phyloP scores from a whole-genome alignment of 2,329 filamentous ascomycete genomes.

The Colletotrichum godetiae region DNA sequence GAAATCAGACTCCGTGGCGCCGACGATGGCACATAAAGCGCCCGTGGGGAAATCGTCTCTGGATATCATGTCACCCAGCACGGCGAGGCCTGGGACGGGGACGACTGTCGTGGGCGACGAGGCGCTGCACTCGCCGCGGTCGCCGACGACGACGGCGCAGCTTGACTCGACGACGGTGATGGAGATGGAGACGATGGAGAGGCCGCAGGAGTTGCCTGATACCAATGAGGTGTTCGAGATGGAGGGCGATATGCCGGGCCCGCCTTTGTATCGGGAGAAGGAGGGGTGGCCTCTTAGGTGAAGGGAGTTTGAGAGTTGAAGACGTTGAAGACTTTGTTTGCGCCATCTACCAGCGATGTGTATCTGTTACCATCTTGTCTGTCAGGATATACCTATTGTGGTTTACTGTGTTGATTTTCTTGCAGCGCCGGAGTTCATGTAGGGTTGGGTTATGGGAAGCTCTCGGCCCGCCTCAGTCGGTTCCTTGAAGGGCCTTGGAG shows the following conservation, averaged over 20 bases:
- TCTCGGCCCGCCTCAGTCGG: not conserved
- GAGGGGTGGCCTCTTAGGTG: slow-evolving; percentile 26
- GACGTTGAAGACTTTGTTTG: not conserved
- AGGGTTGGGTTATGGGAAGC: not conserved
- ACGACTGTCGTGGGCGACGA: slow-evolving; percentile 11
- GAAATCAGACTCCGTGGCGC: not conserved
- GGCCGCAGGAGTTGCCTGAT: slow-evolving; percentile 29
- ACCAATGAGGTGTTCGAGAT: slow-evolving; percentile 24
- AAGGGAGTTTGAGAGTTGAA: too few relatives aligned
- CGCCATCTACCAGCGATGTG: not conserved
- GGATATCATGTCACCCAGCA: slow-evolving; percentile 15
- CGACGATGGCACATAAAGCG: slow-evolving; percentile 17
- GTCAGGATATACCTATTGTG: not conserved
- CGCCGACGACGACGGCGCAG: slow-evolving; percentile 19
- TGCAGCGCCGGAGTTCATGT: slow-evolving; percentile 28
- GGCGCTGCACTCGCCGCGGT: slow-evolving; percentile 15
- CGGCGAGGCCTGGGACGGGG: slow-evolving; percentile 14
- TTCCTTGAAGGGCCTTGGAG: not conserved
- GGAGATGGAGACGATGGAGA: slow-evolving; percentile 32
- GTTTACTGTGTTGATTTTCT: not conserved
- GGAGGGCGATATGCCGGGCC: slow-evolving; percentile 32
- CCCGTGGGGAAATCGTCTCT: slow-evolving; percentile 8
- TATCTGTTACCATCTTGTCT: not conserved
- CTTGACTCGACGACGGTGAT: slow-evolving; percentile 25
- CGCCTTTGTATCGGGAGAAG: slow-evolving; percentile 31